Conservation (phyloP, 192 early-diverging fungal genomes). For the Geranomyces variabilis region DNA sequence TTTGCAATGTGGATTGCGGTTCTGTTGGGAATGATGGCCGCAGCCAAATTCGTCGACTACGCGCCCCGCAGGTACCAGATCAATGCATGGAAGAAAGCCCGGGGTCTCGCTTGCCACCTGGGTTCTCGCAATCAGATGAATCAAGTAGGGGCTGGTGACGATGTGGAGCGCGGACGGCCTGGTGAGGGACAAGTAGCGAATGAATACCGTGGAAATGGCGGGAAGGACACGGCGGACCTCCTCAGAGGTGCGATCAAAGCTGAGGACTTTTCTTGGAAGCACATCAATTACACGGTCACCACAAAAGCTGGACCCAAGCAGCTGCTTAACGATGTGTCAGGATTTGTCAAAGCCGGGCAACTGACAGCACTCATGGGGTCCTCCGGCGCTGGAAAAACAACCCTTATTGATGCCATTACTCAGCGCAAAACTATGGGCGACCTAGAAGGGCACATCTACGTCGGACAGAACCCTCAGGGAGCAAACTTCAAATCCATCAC, state of each 20-base stretch:
- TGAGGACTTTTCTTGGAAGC: slow-evolving; percentile 38
- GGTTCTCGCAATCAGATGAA: background rate
- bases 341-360: slow-evolving; percentile 74
- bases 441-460: slow-evolving; percentile 57
- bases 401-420: slow-evolving; percentile 45
- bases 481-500: slow-evolving; percentile 38
- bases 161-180: slow-evolving; percentile 1
- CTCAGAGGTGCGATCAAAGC: slow-evolving; percentile 6
- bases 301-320: slow-evolving; percentile 64
- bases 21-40: slow-evolving; percentile 23
- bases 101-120: slow-evolving; percentile 5
- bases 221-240: background rate
- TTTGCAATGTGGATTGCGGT: slow-evolving; percentile 35
- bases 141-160: background rate
- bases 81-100: slow-evolving; percentile 29
- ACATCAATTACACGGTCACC: slow-evolving; percentile 72
- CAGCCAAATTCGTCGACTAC: slow-evolving; percentile 23
- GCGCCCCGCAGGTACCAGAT: slow-evolving; percentile 13
- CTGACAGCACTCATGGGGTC: slow-evolving; percentile 74
- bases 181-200: background rate
- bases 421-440: slow-evolving; percentile 67
- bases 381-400: slow-evolving; percentile 55
- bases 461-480: slow-evolving; percentile 39
- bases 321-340: slow-evolving; percentile 68
- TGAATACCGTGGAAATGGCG: background rate